Conservation (phyloP, 208 protist species). For the Acanthamoeba triangularis region DNA sequence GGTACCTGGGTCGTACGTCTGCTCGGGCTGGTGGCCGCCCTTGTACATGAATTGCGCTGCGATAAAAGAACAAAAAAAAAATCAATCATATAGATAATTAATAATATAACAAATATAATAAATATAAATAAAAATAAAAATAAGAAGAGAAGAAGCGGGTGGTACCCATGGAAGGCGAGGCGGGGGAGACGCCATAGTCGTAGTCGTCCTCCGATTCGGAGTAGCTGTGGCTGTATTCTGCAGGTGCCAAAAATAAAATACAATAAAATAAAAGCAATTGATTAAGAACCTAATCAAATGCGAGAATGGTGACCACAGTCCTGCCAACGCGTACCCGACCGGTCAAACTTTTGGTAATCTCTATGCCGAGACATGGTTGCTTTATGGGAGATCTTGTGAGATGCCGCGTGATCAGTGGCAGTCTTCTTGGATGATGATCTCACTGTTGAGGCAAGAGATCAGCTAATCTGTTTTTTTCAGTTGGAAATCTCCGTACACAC, state of each 20-base stretch:
- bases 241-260: not conserved
- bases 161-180: conserved; percentile 35
- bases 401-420: too few relatives aligned
- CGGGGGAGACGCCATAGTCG: conserved; percentile 72
- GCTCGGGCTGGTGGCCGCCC: not conserved
- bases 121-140: not conserved
- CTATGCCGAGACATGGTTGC: conserved; percentile 61
- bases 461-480: too few relatives aligned
- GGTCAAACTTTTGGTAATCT: conserved; percentile 35
- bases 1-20: conserved; percentile 9
- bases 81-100: not conserved
- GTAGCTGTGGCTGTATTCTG: conserved; percentile 60
- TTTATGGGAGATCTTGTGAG: not conserved
- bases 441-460: too few relatives aligned
- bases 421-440: too few relatives aligned
- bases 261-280: not conserved
- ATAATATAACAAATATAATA: not conserved
- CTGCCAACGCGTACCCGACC: not conserved
- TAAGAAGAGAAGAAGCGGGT: too few relatives aligned
- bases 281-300: not conserved
- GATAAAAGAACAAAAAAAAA: not conserved
- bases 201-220: conserved; percentile 45
- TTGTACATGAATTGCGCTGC: conserved; percentile 35
- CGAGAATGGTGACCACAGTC: not conserved
- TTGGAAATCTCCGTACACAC: too few relatives aligned